A percentile compares a stretch with the other conserved stretches of the same genome.
These are phyloP conservation scores for Tetracladium marchalianum DNA, from an alignment of 495 filamentous ascomycete species.

Conservation along the genomic window DNA sequence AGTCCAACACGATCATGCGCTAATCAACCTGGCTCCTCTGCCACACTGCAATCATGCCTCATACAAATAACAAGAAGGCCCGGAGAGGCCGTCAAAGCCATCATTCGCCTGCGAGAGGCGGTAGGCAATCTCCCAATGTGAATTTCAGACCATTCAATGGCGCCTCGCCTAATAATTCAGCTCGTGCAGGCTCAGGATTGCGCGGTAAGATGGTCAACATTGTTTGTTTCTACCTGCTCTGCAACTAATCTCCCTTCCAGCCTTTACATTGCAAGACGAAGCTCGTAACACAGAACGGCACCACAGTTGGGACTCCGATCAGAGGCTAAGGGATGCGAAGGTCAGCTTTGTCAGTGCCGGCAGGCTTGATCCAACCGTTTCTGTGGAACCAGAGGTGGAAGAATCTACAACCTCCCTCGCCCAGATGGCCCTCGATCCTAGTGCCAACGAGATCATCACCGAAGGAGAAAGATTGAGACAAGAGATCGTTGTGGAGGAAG, in stretches of 20 bases:
- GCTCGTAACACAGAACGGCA: conserved; percentile 66
- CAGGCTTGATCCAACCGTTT: conserved; percentile 33
- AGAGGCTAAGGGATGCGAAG: conserved; percentile 37
- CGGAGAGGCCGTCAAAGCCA: too few relatives aligned
- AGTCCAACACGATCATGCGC: too few relatives aligned
- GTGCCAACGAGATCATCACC: background rate
- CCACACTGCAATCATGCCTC: too few relatives aligned
- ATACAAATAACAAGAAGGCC: too few relatives aligned
- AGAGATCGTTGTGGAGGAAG: background rate
- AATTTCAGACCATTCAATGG: too few relatives aligned
- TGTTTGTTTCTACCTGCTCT: too few relatives aligned
- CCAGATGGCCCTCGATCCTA: conserved; percentile 12
- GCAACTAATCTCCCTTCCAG: conserved; percentile 1
- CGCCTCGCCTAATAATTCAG: too few relatives aligned
- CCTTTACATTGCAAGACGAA: conserved; percentile 51
- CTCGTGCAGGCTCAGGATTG: too few relatives aligned
- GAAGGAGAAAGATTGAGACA: background rate
- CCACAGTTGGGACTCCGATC: conserved; percentile 29
- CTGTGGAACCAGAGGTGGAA: conserved; percentile 14
- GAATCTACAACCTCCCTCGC: conserved; percentile 10
- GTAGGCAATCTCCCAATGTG: too few relatives aligned
- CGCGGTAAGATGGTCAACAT: too few relatives aligned
- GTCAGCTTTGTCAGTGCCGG: conserved; percentile 71
- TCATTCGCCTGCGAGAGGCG: too few relatives aligned
- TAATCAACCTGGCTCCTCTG: too few relatives aligned